phyloP scores from a whole-genome alignment of 768 basidiomycete species.

The Mycena latifolia region DNA sequence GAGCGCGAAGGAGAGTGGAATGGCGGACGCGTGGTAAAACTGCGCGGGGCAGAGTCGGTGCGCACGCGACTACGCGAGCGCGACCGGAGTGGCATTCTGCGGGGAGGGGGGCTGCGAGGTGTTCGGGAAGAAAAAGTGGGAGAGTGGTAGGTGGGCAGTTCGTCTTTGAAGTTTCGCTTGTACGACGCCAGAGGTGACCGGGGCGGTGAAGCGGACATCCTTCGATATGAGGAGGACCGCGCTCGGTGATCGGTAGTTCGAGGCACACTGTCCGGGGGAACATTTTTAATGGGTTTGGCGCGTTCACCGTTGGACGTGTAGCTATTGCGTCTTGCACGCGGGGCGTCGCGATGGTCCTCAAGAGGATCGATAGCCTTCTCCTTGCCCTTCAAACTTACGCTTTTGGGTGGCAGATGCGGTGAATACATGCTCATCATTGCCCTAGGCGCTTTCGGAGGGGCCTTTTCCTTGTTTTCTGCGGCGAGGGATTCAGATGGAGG shows the following conservation, averaged over 20 bases:
- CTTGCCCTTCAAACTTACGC: slow-evolving; percentile 29
- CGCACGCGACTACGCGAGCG: slow-evolving; percentile 15
- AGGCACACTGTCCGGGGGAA: background rate
- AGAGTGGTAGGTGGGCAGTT: slow-evolving; percentile 24
- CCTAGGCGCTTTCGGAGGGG: slow-evolving; percentile 24
- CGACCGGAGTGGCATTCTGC: slow-evolving; percentile 13
- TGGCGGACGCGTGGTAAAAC: background rate
- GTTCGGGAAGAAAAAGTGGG: slow-evolving; percentile 19
- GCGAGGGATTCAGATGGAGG: slow-evolving; percentile 18
- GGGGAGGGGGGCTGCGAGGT: background rate
- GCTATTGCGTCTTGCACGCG: slow-evolving; percentile 10
- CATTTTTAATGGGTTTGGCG: slow-evolving; percentile 7
- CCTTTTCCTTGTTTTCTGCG: slow-evolving; percentile 13
- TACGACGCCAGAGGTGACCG: slow-evolving; percentile 5
- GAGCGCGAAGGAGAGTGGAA: slow-evolving; percentile 13
- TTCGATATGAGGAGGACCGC: slow-evolving; percentile 13
- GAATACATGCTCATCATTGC: slow-evolving; percentile 8
- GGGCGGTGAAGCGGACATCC: slow-evolving; percentile 12
- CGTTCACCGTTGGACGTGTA: background rate
- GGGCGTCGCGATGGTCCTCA: background rate
- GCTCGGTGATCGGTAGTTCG: background rate
- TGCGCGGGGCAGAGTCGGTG: background rate
- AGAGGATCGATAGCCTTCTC: slow-evolving; percentile 22
- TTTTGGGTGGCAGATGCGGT: background rate
- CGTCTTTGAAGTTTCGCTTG: slow-evolving; percentile 10